Conservation (phyloP, 192 early-diverging fungal species). For the Phycomyces nitens region DNA sequence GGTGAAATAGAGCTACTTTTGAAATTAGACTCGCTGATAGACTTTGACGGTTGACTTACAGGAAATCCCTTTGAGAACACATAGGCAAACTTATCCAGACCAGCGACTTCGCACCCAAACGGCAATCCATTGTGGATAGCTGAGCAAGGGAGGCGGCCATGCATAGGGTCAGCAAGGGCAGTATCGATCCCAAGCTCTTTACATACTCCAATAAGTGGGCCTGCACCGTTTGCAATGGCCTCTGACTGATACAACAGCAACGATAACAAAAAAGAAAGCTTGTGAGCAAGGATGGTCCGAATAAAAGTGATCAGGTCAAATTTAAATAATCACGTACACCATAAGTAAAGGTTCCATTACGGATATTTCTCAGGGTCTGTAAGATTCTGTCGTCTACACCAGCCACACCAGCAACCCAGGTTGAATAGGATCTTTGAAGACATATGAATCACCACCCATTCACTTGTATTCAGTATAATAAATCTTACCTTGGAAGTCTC, state of each 20-base stretch:
- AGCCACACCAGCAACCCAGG: conserved; percentile 59
- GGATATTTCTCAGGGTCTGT: conserved; percentile 41
- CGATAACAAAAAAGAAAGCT: neutral
- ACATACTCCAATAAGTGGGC: conserved; percentile 10
- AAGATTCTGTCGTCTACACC: conserved; percentile 53
- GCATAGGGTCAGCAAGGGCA: conserved; percentile 33
- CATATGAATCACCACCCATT: too few relatives aligned
- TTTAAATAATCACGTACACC: conserved; percentile 16
- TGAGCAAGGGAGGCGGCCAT: conserved; percentile 47
- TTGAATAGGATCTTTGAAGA: conserved; percentile 48
- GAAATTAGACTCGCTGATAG: too few relatives aligned
- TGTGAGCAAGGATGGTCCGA: too few relatives aligned
- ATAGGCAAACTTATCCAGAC: conserved; percentile 9
- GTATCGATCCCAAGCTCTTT: conserved; percentile 24
- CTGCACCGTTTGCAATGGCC: neutral
- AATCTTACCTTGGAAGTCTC: conserved; percentile 51
- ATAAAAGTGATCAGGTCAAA: too few relatives aligned
- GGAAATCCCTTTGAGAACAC: conserved; percentile 35
- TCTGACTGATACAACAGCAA: neutral
- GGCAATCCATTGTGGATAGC: conserved; percentile 48
- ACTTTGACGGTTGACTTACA: conserved; percentile 23
- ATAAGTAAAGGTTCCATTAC: conserved; percentile 37
- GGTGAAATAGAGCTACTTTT: conserved; percentile 55
- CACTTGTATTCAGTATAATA: too few relatives aligned
- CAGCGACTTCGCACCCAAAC: conserved; percentile 45